A percentile compares a stretch with the other conserved stretches of the same genome.
phyloP scores from a whole-genome alignment of 768 basidiomycete genomes.

The Leccinellum albellum region DNA sequence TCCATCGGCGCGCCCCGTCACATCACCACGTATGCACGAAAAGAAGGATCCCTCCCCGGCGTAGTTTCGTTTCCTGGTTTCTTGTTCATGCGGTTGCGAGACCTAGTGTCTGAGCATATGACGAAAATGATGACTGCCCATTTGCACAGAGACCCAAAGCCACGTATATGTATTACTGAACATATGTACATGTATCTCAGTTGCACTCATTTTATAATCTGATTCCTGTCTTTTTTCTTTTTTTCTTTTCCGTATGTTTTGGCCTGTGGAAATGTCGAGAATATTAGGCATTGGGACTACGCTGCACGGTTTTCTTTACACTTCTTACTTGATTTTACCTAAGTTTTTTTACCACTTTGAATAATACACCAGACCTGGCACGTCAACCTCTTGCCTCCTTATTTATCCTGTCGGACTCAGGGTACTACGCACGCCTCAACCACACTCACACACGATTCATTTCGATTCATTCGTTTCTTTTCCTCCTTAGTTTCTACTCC shows the following conservation, averaged over 20 bases:
- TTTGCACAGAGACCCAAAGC: conserved; percentile 13
- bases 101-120: conserved; percentile 6
- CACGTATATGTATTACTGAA: conserved; percentile 29
- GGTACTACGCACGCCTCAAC: background rate
- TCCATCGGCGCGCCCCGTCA: conserved; percentile 48
- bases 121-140: conserved; percentile 22
- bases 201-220: conserved; percentile 12
- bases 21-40: conserved; percentile 45
- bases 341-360: background rate
- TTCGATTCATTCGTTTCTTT: background rate
- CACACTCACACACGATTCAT: background rate
- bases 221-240: background rate
- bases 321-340: background rate
- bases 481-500: background rate
- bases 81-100: conserved; percentile 11
- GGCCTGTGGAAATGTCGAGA: background rate
- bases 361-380: background rate
- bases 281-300: background rate
- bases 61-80: conserved; percentile 11
- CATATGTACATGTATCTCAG: conserved; percentile 27
- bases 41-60: conserved; percentile 30
- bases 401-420: background rate
- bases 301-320: background rate
- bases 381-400: background rate
- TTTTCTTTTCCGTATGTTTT: background rate